Evolutionary conservation across 768 basidiomycete species (phyloP).

Genomic region (Hericium rajendrae): DNA sequence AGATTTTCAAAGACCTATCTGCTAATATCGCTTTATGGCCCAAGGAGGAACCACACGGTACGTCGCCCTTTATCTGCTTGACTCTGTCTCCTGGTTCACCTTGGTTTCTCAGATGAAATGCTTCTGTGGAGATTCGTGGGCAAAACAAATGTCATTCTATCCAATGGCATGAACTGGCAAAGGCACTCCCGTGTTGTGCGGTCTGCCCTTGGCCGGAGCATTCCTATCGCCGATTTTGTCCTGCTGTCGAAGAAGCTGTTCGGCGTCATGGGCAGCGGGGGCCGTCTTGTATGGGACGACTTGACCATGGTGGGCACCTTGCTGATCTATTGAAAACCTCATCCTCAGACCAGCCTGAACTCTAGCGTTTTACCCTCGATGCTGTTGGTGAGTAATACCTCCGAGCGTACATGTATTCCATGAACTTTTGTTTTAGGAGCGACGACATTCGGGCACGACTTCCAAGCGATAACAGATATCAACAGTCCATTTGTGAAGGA

Average conservation of each 20-base stretch:
- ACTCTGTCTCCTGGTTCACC: background rate
- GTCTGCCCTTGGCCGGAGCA: background rate
- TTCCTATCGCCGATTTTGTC: background rate
- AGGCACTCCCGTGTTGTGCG: background rate
- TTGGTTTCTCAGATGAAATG: background rate
- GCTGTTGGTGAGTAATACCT: background rate
- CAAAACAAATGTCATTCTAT: background rate
- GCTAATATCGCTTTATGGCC: background rate
- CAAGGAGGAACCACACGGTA: background rate
- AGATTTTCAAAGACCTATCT: background rate
- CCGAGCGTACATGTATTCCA: background rate
- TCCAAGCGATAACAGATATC: background rate
- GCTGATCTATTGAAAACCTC: background rate
- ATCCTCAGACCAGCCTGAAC: background rate
- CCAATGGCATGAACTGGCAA: background rate
- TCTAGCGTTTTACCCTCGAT: background rate
- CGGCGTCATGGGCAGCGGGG: background rate
- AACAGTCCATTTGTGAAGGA: background rate
- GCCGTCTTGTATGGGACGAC: background rate
- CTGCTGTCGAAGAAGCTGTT: background rate
- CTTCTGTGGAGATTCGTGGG: background rate
- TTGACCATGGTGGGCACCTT: background rate
- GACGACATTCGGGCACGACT: background rate
- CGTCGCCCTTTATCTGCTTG: background rate
- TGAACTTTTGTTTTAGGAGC: background rate